phyloP scores from a whole-genome alignment of 2,329 filamentous ascomycete species.

The Mollisia scopiformis region DNA sequence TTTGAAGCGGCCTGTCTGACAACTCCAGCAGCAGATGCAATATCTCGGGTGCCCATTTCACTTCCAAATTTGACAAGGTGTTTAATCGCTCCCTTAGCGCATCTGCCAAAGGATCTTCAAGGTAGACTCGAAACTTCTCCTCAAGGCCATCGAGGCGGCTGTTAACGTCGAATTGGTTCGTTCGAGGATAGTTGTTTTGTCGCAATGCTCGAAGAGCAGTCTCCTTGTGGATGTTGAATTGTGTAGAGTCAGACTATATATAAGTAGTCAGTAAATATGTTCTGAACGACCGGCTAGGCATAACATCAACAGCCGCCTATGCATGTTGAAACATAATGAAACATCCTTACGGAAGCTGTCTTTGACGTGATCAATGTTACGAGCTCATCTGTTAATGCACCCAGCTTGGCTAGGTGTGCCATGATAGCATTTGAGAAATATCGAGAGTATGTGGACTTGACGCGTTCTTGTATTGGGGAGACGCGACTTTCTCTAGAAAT shows the following conservation, averaged over 20 bases:
- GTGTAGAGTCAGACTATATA: slow-evolving; percentile 35
- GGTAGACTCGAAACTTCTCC: slow-evolving; percentile 83
- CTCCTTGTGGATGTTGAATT: slow-evolving; percentile 51
- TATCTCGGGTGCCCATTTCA: slow-evolving; percentile 77
- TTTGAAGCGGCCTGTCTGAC: slow-evolving; percentile 76
- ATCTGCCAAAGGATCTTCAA: slow-evolving; percentile 79
- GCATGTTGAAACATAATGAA: not conserved
- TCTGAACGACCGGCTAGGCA: not conserved
- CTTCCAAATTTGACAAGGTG: slow-evolving; percentile 55
- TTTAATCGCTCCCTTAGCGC: slow-evolving; percentile 62
- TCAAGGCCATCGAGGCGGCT: slow-evolving; percentile 71
- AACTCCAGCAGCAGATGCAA: slow-evolving; percentile 79
- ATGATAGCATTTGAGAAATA: slow-evolving; percentile 48
- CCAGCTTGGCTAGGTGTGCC: slow-evolving; percentile 70
- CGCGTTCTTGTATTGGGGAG: slow-evolving; percentile 5
- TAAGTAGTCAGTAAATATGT: slow-evolving; percentile 17
- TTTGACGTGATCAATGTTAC: slow-evolving; percentile 65
- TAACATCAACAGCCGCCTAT: not conserved
- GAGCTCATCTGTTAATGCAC: slow-evolving; percentile 70
- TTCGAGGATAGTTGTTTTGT: slow-evolving; percentile 61
- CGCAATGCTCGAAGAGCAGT: slow-evolving; percentile 54
- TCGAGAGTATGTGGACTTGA: not conserved
- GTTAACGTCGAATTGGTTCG: slow-evolving; percentile 75
- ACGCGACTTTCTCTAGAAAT: not conserved
- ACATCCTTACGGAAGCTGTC: slow-evolving; percentile 51